These are phyloP conservation scores for Sisymbrium irio DNA, from an alignment of 345 rosid genomes.

Conservation along the genomic window DNA sequence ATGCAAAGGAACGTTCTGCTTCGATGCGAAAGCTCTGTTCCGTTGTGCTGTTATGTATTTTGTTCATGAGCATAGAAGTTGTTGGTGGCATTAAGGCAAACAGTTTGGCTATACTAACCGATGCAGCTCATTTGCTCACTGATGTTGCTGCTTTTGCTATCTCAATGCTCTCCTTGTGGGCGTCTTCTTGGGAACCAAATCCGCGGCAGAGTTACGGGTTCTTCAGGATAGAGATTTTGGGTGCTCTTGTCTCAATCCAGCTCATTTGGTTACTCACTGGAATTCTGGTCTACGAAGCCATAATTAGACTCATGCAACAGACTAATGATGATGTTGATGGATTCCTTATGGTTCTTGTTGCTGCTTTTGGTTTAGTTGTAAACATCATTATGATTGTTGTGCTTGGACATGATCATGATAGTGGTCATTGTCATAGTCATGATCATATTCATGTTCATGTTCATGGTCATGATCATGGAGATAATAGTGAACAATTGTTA, in stretches of 20 bases:
- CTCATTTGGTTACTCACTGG: conserved; percentile 75
- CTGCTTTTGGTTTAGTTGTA: conserved; percentile 58
- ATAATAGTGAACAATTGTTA: conserved; percentile 35
- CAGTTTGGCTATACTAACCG: conserved; percentile 60
- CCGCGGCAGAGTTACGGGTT: conserved; percentile 63
- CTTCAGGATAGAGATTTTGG: conserved; percentile 62
- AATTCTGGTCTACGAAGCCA: conserved; percentile 63
- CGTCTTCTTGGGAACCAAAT: conserved; percentile 64
- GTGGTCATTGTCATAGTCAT: conserved; percentile 26
- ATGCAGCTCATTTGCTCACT: conserved; percentile 66
- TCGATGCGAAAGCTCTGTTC: conserved; percentile 54
- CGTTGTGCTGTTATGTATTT: conserved; percentile 46
- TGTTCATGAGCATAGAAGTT: conserved; percentile 66
- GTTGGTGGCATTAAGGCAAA: conserved; percentile 67
- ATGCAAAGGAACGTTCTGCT: conserved; percentile 53
- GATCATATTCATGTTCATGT: neutral
- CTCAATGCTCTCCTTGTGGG: conserved; percentile 64
- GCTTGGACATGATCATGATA: conserved; percentile 63
- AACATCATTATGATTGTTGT: conserved; percentile 33
- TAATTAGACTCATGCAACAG: conserved; percentile 47
- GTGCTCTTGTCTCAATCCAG: conserved; percentile 66
- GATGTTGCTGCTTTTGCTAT: conserved; percentile 74
- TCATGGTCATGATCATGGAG: neutral
- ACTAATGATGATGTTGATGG: conserved; percentile 50
- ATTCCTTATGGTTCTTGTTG: conserved; percentile 54